These are phyloP conservation scores for Xylariaceae sp. DNA, from an alignment of 2,329 filamentous ascomycete species.

Conservation along the genomic window DNA sequence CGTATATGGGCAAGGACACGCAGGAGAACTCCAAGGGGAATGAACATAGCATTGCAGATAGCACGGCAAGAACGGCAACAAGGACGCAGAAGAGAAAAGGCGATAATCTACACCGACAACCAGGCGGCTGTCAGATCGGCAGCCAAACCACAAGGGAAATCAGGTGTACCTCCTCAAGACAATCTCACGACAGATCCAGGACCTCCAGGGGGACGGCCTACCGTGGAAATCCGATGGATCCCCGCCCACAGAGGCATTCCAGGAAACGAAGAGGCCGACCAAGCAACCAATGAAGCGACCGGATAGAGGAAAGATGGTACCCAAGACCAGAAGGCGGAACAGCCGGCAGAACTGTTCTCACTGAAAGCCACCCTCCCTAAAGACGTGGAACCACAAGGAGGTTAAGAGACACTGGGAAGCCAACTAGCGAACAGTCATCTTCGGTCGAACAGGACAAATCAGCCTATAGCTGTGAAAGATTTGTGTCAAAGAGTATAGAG, in stretches of 20 bases:
- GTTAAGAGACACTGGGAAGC: too few species aligned
- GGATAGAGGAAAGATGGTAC: too few species aligned
- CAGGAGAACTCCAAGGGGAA: slow-evolving; percentile 3
- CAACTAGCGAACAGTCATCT: too few species aligned
- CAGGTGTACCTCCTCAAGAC: too few species aligned
- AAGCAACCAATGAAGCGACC: too few species aligned
- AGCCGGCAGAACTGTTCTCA: too few species aligned
- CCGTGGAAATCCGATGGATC: slow-evolving; percentile 1
- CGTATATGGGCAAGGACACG: background rate
- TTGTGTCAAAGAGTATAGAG: too few species aligned
- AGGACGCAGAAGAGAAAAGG: background rate
- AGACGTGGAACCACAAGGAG: too few species aligned
- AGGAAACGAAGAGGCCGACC: background rate
- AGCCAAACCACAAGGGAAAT: background rate
- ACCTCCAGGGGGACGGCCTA: background rate
- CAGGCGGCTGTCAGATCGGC: slow-evolving; percentile 1
- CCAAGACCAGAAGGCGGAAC: too few species aligned
- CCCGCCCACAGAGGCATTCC: background rate
- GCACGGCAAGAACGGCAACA: background rate
- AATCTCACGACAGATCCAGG: background rate
- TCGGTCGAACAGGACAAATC: too few species aligned
- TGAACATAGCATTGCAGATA: slow-evolving; percentile 1
- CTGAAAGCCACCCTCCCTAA: too few species aligned
- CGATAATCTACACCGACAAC: background rate
- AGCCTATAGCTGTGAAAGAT: too few species aligned